Base-by-base conservation (phyloP, 805 yeast species). In the Pichia cephalocereana region DNA sequence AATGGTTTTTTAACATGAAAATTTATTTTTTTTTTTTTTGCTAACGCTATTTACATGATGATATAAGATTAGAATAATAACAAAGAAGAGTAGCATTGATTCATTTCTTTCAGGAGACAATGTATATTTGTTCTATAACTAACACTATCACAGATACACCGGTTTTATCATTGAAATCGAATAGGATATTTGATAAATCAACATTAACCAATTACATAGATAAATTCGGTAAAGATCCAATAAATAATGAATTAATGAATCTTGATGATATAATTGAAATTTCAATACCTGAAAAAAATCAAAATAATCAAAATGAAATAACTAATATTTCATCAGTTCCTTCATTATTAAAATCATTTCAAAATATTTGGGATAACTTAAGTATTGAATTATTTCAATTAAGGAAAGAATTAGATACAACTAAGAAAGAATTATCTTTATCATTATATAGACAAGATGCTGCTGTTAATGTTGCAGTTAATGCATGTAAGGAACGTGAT, bases 371-470 rank as follows among this genome's bases (percentile, higher is more conserved):
- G 89, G 97, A 90, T 60, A 78, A 96, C 0, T 62, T 86, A 41
- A 86, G 91, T 30, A 68, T 90, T 45, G 97, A 91, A 59, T 72
- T 84, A 19, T 88, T 87, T 58, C 76, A 80, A 38, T 68, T 90
- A 52, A 73, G 93, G 51, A 84, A 86, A 60, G 88, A 84, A 55
- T 70, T 89, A 38, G 76, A 72, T 45, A 69, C 70, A 26, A 73
- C 89, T 1, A 75, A 83, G 50, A 79, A 84, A 55, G 91, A 88
- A 57, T 68, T 90, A 44, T 82, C 93, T 31, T 68, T 83, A 2
- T 82, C 96, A 0, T 67, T 89, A 39, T 90, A 88, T 58, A 83
- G 82, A 58, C 86, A 86, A 53, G 98, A 90, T 62, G 96, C 97
- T 0, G 95, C 96, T 2, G 80, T 85, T 4, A 70, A 90, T 48